Evolutionary conservation across 1,139 yeast species (phyloP), one percentile per base, ranked within the genome.

Genomic region (Candida sp.): DNA sequence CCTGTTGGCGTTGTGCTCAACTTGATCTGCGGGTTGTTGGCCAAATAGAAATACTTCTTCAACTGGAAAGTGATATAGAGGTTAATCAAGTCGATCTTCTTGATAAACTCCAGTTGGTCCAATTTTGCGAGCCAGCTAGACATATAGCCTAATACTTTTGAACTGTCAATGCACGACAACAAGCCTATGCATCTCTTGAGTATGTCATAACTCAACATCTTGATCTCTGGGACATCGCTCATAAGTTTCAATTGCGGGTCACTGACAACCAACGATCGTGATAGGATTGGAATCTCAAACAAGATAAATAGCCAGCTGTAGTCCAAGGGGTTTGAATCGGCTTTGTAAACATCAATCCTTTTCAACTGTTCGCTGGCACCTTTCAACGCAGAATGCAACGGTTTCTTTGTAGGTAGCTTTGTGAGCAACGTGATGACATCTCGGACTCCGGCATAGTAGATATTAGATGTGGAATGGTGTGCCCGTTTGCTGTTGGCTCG

Each of bases 121-220:
- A 75, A 66, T 48, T 78, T 70, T 5, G 85, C 75, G 59, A 87
- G 72, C 88, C 91, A 87, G 54, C 81, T 77, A 2, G 84, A 74
- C 34, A 88, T 62, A 56, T 79, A 78, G 40, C 78, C 80, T 23
- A 58, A 63, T 2, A 79, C 64, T 9, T 71, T 63, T 0, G 69
- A 59, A 3, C 77, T 65, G 32, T 78, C 75, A 3, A 80, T 60
- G 57, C 84, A 78, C 0, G 94, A 77, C 46, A 90, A 59, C 4
- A 87, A 71, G 0, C 96, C 96, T 38, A 90, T 70, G 3, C 83
- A 69, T 46, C 93, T 73, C 60, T 87, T 88, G 26, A 86, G 63
- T 3, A 91, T 75, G 48, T 89, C 93, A 60, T 84, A 86, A 26
- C 86, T 76, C 12, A 86, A 60, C 0, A 80, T 67, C 54, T 79